Evolutionary conservation across 768 basidiomycete species (phyloP), one percentile per base, ranked within the genome.

Genomic region (Trametes cinnabarina): DNA sequence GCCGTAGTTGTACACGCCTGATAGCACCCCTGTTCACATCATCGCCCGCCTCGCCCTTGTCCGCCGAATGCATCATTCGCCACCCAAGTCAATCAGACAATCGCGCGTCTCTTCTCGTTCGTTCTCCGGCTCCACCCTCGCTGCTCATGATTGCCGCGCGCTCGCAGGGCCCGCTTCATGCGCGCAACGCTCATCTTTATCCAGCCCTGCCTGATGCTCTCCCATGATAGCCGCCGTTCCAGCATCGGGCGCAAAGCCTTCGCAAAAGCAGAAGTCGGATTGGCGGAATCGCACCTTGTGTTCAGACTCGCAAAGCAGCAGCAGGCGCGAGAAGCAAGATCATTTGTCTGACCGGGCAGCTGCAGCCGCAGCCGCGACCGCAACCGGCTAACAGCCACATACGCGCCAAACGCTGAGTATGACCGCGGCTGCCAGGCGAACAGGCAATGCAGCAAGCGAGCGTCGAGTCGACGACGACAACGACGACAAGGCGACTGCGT

Each of bases 91-190:
- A 46, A 60, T 60, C 59, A 55, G 60, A 42, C 58, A 47, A 37
- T 44, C 12, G 59, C 59, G 59, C 52, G 53, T 48, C 20, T 48
- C 47, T 28, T 17, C 11, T 25, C 44, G 25, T 37, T 40, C 50
- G 26, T 40, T 30, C 43, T 20, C 30, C 43, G 20, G 23, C 44
- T 25, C 48, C 52, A 50, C 35, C 35, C 44, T 26, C 54, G 52
- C 56, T 35, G 42, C 28, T 17, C 41, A 46, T 63, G 63, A 63
- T 63, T 58, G 63, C 55, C 63, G 63, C 63, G 42, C 50, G 60
- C 14, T 30, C 34, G 41, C 25, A n/a, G n/a, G n/a, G n/a, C n/a
- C n/a, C n/a, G n/a, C n/a, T n/a, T n/a, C n/a, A n/a, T n/a, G 43
- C 43, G 51, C 60, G 60, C 43, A 34, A 43, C 60, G 51, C 60